Percentiles rank a stretch among this genome's conserved stretches.
These are phyloP conservation scores for Conoideocrella luteorostrata DNA, from an alignment of 2,329 filamentous ascomycete genomes.

Conservation along the genomic window DNA sequence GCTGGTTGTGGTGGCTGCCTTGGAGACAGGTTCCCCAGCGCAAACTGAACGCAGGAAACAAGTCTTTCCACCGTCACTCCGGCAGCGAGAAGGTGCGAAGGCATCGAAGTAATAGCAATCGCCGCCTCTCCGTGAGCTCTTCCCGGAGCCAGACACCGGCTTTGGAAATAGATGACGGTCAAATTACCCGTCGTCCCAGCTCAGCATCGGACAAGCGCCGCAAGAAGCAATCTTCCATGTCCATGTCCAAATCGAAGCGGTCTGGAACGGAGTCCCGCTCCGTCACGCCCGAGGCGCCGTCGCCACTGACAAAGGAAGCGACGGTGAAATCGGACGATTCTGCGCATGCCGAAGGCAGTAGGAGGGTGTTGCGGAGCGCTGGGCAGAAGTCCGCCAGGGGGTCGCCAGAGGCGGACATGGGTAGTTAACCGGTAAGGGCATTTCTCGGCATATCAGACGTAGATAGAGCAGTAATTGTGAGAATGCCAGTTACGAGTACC, in stretches of 20 bases:
- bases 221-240: slow-evolving; percentile 37
- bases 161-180: slow-evolving; percentile 38
- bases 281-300: slow-evolving; percentile 48
- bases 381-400: slow-evolving; percentile 7
- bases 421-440: not conserved
- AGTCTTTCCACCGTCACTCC: slow-evolving; percentile 28
- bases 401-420: slow-evolving; percentile 1
- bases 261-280: slow-evolving; percentile 43
- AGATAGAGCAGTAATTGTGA: not conserved
- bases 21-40: slow-evolving; percentile 42
- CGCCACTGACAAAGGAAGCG: slow-evolving; percentile 45
- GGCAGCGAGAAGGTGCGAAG: slow-evolving; percentile 39
- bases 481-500: not conserved
- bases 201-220: slow-evolving; percentile 44
- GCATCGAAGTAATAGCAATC: slow-evolving; percentile 45
- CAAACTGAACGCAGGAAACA: slow-evolving; percentile 29
- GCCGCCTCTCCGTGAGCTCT: slow-evolving; percentile 46
- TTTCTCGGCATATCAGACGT: not conserved
- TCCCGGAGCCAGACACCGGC: slow-evolving; percentile 44
- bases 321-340: slow-evolving; percentile 20
- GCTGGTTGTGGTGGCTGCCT: slow-evolving; percentile 83
- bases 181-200: slow-evolving; percentile 37
- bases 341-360: slow-evolving; percentile 13
- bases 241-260: slow-evolving; percentile 36
- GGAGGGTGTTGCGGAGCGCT: slow-evolving; percentile 17